These are phyloP conservation scores for Pezicula radicicola DNA, from an alignment of 2,329 filamentous ascomycete species.

Conservation along the genomic window DNA sequence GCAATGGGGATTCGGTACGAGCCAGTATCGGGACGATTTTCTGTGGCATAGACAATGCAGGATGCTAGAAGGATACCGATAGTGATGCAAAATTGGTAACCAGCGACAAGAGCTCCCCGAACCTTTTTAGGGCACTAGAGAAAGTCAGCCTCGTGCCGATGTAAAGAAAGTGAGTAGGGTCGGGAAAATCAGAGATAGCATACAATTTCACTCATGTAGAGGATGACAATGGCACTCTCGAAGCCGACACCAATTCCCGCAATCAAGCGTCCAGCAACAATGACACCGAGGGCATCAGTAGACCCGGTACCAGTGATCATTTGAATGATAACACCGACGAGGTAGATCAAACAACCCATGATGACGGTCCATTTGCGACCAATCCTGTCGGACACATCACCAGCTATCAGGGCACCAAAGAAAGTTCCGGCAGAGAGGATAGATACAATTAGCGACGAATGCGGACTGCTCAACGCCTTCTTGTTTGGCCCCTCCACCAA, in stretches of 20 bases:
- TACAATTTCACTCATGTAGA: constrained; percentile 67
- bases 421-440: constrained; percentile 76
- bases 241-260: constrained; percentile 78
- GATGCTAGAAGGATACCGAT: constrained; percentile 74
- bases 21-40: constrained; percentile 56
- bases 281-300: constrained; percentile 51
- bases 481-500: constrained; percentile 29
- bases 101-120: constrained; percentile 71
- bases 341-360: constrained; percentile 68
- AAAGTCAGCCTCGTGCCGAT: not conserved
- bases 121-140: constrained; percentile 59
- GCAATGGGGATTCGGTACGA: constrained; percentile 79
- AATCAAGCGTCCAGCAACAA: constrained; percentile 72
- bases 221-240: constrained; percentile 74
- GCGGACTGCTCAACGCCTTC: constrained; percentile 64
- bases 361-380: constrained; percentile 71
- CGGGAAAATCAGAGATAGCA: constrained; percentile 2
- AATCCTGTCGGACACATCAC: constrained; percentile 70
- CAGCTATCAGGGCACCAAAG: constrained; percentile 70
- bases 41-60: constrained; percentile 68
- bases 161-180: constrained; percentile 24
- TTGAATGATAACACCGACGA: constrained; percentile 65
- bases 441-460: constrained; percentile 50
- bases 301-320: constrained; percentile 34
- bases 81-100: constrained; percentile 80